Conservation (phyloP, 2,329 filamentous ascomycete species). For the Hymenotorrendiella dingleyae region DNA sequence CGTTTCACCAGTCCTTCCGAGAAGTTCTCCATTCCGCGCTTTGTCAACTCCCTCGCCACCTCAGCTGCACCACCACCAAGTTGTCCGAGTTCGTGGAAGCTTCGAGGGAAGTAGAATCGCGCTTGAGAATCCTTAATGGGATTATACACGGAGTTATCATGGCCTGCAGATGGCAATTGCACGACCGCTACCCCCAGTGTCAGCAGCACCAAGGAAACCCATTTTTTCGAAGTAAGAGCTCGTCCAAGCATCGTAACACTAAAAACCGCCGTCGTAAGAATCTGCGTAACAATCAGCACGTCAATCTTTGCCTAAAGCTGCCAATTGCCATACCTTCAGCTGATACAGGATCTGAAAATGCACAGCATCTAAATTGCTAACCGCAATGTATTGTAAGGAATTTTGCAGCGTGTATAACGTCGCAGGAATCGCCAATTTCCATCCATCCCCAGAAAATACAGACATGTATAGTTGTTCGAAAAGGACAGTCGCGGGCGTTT, state of each 20-base stretch:
- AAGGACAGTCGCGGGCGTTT: constrained; percentile 72
- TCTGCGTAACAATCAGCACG: constrained; percentile 38
- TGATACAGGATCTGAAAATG: constrained; percentile 94
- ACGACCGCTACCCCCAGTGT: constrained; percentile 80
- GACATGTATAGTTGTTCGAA: constrained; percentile 73
- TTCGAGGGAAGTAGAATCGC: constrained; percentile 65
- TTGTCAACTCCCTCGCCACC: constrained; percentile 46
- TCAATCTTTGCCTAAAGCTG: background rate
- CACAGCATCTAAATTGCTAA: constrained; percentile 85
- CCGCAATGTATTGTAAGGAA: constrained; percentile 84
- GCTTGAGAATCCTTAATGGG: constrained; percentile 54
- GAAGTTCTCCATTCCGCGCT: constrained; percentile 37
- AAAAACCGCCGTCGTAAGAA: constrained; percentile 83
- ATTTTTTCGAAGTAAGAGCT: constrained; percentile 65
- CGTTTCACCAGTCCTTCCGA: constrained; percentile 50
- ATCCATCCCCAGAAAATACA: constrained; percentile 85
- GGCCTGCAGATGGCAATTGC: constrained; percentile 58
- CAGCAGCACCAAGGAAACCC: constrained; percentile 73
- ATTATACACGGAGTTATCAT: constrained; percentile 49
- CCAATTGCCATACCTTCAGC: constrained; percentile 58
- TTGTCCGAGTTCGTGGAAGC: constrained; percentile 69
- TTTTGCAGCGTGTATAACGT: constrained; percentile 87
- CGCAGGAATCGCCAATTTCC: constrained; percentile 89
- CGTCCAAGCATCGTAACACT: constrained; percentile 72
- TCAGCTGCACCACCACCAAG: constrained; percentile 47